Conservation (phyloP, 2,329 filamentous ascomycete genomes). For the Microdochium paspali region DNA sequence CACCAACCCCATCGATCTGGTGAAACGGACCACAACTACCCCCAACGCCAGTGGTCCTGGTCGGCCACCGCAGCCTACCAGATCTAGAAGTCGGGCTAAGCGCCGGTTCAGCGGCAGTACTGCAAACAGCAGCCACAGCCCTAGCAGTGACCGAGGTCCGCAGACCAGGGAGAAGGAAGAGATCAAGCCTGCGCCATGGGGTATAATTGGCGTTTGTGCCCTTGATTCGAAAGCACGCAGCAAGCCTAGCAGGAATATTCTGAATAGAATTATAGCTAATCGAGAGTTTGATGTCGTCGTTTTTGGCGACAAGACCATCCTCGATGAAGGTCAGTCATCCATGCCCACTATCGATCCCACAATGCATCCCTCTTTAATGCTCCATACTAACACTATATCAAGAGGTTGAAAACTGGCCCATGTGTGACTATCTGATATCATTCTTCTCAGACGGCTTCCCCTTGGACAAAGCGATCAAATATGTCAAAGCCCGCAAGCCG, state of each 20-base stretch:
- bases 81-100: slow-evolving; percentile 60
- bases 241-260: slow-evolving; percentile 92
- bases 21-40: slow-evolving; percentile 28
- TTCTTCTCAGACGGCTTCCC: slow-evolving; percentile 99
- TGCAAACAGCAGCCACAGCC: slow-evolving; percentile 71
- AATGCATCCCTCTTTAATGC: slow-evolving; percentile 5
- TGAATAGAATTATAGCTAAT: slow-evolving; percentile 84
- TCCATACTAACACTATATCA: slow-evolving; percentile 8
- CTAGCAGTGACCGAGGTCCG: slow-evolving; percentile 57
- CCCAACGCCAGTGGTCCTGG: slow-evolving; percentile 14
- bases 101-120: slow-evolving; percentile 76
- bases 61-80: slow-evolving; percentile 35
- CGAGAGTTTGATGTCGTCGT: slow-evolving; percentile 94
- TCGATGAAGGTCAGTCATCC: slow-evolving; percentile 68
- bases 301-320: slow-evolving; percentile 96
- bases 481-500: slow-evolving; percentile 84
- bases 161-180: slow-evolving; percentile 49
- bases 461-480: slow-evolving; percentile 92
- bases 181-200: slow-evolving; percentile 48
- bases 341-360: too few species aligned
- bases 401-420: slow-evolving; percentile 31
- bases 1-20: slow-evolving; percentile 28
- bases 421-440: slow-evolving; percentile 82
- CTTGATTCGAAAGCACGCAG: slow-evolving; percentile 92
- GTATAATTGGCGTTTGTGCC: slow-evolving; percentile 85